phyloP scores from a whole-genome alignment of 2,329 filamentous ascomycete species.

The Penicillium sp. region DNA sequence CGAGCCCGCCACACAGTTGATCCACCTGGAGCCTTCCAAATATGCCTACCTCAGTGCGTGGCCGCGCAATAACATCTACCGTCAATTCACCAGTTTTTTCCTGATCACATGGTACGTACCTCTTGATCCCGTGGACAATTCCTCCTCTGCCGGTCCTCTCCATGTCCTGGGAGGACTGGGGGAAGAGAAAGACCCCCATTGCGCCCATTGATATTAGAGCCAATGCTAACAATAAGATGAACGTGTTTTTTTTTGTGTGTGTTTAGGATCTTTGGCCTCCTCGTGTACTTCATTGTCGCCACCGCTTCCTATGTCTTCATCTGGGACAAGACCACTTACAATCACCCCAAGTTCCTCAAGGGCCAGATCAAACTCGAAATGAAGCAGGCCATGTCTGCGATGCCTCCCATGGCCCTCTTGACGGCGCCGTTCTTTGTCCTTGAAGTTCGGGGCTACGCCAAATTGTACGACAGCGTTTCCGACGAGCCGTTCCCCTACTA shows the following conservation, averaged over 20 bases:
- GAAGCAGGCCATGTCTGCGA: conserved; percentile 64
- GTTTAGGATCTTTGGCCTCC: conserved; percentile 73
- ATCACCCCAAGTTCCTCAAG: conserved; percentile 91
- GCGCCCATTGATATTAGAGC: too few relatives aligned
- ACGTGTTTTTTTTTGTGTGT: too few relatives aligned
- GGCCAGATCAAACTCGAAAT: conserved; percentile 88
- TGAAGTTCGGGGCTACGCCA: conserved; percentile 78
- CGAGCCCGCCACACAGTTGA: conserved; percentile 64
- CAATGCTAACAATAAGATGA: too few relatives aligned
- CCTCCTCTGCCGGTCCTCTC: not conserved
- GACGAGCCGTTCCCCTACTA: conserved; percentile 74
- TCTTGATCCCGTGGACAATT: not conserved
- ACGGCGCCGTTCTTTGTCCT: conserved; percentile 75
- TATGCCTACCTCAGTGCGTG: conserved; percentile 74
- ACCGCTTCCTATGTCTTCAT: conserved; percentile 78
- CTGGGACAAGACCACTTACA: conserved; percentile 83
- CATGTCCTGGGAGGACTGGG: not conserved
- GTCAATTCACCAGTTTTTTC: conserved; percentile 71
- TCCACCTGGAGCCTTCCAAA: conserved; percentile 63
- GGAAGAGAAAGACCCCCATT: too few relatives aligned
- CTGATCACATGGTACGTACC: conserved; percentile 72
- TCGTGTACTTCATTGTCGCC: conserved; percentile 80
- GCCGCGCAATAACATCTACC: conserved; percentile 68
- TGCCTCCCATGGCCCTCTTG: conserved; percentile 77
- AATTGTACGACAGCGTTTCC: conserved; percentile 74